Evolutionary conservation across 345 rosid genomes (phyloP).

Genomic region (Hibiscus mutabilis): DNA sequence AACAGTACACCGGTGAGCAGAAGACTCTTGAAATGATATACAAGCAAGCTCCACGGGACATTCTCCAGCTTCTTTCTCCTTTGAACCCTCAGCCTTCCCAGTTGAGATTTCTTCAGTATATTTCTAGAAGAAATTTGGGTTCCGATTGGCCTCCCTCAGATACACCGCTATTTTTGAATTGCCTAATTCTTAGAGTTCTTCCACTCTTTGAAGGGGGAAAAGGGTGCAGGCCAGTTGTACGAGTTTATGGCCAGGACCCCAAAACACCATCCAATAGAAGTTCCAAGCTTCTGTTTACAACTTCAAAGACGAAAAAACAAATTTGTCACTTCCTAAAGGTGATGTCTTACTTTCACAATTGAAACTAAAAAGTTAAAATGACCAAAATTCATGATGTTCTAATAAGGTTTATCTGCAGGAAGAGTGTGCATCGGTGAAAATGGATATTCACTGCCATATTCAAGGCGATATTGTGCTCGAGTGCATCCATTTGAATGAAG

Average conservation of each 20-base stretch:
- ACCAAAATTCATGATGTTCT: slow-evolving; percentile 16
- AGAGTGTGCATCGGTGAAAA: slow-evolving; percentile 68
- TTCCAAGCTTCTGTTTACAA: slow-evolving; percentile 80
- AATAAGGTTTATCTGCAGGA: slow-evolving; percentile 47
- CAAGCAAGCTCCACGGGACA: slow-evolving; percentile 96
- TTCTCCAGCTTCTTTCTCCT: slow-evolving; percentile 75
- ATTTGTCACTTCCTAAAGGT: slow-evolving; percentile 68
- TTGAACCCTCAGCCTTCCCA: slow-evolving; percentile 94
- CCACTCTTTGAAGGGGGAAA: slow-evolving; percentile 66
- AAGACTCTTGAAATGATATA: slow-evolving; percentile 98
- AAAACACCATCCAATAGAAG: slow-evolving; percentile 67
- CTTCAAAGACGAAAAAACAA: slow-evolving; percentile 55
- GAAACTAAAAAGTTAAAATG: slow-evolving; percentile 12
- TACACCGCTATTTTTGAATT: slow-evolving; percentile 78
- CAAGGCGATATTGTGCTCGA: slow-evolving; percentile 97
- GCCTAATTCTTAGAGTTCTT: slow-evolving; percentile 74
- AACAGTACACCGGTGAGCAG: slow-evolving; percentile 87
- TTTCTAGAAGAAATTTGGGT: slow-evolving; percentile 81
- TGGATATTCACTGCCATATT: slow-evolving; percentile 73
- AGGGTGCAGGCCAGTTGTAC: slow-evolving; percentile 82
- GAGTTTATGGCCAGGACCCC: slow-evolving; percentile 85
- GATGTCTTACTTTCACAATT: slow-evolving; percentile 15
- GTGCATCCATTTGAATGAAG: slow-evolving; percentile 78
- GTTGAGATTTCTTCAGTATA: slow-evolving; percentile 93
- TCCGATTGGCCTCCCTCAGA: slow-evolving; percentile 97